These are phyloP conservation scores for Xylariaceae sp. DNA, from an alignment of 2,329 filamentous ascomycete species.

Conservation along the genomic window DNA sequence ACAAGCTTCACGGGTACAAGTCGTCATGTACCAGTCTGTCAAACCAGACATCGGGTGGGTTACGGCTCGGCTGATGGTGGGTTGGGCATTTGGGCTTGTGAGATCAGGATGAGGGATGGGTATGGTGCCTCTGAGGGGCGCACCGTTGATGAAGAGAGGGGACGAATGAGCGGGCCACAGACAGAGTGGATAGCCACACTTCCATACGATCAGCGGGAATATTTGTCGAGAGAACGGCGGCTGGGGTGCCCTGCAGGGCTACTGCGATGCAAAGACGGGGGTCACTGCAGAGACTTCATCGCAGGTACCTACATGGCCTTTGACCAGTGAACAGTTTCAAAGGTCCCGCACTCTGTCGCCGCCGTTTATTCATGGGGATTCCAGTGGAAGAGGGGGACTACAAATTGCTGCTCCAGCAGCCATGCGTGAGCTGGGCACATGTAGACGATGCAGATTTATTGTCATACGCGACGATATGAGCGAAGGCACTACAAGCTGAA, in stretches of 20 bases:
- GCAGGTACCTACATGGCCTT: constrained; percentile 24
- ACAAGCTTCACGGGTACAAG: constrained; percentile 16
- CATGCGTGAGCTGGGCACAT: neutral
- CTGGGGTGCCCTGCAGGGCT: constrained; percentile 24
- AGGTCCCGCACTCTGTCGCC: constrained; percentile 8
- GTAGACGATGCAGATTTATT: too few relatives aligned
- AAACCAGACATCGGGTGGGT: neutral
- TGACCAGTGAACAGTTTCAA: constrained; percentile 6
- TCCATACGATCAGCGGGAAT: constrained; percentile 29
- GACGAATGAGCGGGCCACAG: constrained; percentile 19
- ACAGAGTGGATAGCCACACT: constrained; percentile 15
- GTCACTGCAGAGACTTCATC: constrained; percentile 22
- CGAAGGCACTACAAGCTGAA: too few relatives aligned
- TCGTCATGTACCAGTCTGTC: too few relatives aligned
- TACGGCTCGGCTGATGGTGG: neutral
- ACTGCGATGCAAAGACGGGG: constrained; percentile 25
- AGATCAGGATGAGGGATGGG: constrained; percentile 26
- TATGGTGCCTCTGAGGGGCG: constrained; percentile 3
- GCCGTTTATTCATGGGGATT: too few relatives aligned
- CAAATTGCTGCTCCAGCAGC: constrained; percentile 1
- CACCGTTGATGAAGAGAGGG: constrained; percentile 15
- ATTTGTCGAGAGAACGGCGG: constrained; percentile 23
- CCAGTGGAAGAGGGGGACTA: neutral
- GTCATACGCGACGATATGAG: too few relatives aligned
- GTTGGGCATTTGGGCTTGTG: constrained; percentile 9